These are phyloP conservation scores for Leccinum imitatum DNA, from an alignment of 768 basidiomycete species.

Conservation along the genomic window DNA sequence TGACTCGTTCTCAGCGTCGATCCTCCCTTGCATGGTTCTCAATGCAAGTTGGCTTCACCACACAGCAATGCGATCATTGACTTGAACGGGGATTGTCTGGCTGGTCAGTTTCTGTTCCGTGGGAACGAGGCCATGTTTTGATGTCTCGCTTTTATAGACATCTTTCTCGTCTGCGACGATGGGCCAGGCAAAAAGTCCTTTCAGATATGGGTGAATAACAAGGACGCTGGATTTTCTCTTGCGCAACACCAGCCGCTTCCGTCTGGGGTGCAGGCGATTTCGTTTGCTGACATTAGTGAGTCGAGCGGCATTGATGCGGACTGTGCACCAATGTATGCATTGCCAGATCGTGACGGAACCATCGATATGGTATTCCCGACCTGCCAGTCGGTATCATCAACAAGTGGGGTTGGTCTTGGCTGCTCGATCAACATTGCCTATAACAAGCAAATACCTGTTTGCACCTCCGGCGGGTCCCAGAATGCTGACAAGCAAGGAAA, in stretches of 20 bases:
- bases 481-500: conserved; percentile 47
- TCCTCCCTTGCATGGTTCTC: conserved; percentile 58
- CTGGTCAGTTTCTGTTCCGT: conserved; percentile 47
- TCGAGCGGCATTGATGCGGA: neutral
- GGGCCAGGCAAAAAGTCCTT: conserved; percentile 58
- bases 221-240: conserved; percentile 69
- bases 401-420: conserved; percentile 67
- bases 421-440: conserved; percentile 91
- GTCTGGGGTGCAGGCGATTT: conserved; percentile 69
- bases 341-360: conserved; percentile 87
- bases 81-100: conserved; percentile 92
- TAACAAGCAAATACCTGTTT: conserved; percentile 87
- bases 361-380: conserved; percentile 93
- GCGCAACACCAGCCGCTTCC: conserved; percentile 71
- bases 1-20: conserved; percentile 42
- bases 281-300: conserved; percentile 89
- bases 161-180: conserved; percentile 86
- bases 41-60: conserved; percentile 80
- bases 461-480: conserved; percentile 54
- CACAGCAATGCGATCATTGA: conserved; percentile 96
- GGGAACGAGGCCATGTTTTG: neutral
- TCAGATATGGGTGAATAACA: conserved; percentile 93
- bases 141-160: conserved; percentile 46
- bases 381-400: conserved; percentile 66
- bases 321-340: conserved; percentile 8